Evolutionary conservation across 1,284 basidiomycete species (phyloP).

Genomic region (Hemileccinum hortonii): DNA sequence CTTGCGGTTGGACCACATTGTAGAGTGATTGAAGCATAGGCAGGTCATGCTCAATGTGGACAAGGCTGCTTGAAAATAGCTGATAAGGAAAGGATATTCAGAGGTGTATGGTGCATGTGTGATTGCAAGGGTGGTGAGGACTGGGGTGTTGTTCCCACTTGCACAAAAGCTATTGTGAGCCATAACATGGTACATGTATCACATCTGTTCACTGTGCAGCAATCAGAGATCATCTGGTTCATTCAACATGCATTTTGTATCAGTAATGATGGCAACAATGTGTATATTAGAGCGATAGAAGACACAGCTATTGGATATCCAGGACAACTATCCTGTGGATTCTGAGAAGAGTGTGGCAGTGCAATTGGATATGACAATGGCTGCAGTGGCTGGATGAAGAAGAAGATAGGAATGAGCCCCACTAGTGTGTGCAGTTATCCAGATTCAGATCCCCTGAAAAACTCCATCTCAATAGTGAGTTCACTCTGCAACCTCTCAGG

Average conservation of each 20-base stretch:
- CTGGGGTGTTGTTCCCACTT: slow-evolving; percentile 75
- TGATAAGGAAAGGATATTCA: slow-evolving; percentile 81
- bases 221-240: not conserved
- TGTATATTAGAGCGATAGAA: slow-evolving; percentile 20
- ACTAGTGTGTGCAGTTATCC: too few relatives aligned
- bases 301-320: slow-evolving; percentile 29
- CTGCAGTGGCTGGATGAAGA: not conserved
- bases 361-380: not conserved
- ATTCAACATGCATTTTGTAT: too few relatives aligned
- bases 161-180: slow-evolving; percentile 75
- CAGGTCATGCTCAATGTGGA: slow-evolving; percentile 76
- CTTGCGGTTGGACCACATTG: slow-evolving; percentile 74
- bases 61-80: slow-evolving; percentile 64
- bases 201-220: not conserved
- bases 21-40: slow-evolving; percentile 60
- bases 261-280: slow-evolving; percentile 32
- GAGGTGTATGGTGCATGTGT: slow-evolving; percentile 86
- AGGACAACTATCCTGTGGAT: slow-evolving; percentile 35
- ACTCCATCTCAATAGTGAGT: too few relatives aligned
- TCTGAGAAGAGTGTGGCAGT: slow-evolving; percentile 14
- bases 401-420: too few relatives aligned
- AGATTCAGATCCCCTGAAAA: too few relatives aligned
- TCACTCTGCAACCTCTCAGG: too few relatives aligned
- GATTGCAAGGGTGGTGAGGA: slow-evolving; percentile 77
- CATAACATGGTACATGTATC: slow-evolving; percentile 58